These are phyloP conservation scores for Backusella australiensis DNA, from an alignment of 192 early-diverging fungal species.

Conservation along the genomic window DNA sequence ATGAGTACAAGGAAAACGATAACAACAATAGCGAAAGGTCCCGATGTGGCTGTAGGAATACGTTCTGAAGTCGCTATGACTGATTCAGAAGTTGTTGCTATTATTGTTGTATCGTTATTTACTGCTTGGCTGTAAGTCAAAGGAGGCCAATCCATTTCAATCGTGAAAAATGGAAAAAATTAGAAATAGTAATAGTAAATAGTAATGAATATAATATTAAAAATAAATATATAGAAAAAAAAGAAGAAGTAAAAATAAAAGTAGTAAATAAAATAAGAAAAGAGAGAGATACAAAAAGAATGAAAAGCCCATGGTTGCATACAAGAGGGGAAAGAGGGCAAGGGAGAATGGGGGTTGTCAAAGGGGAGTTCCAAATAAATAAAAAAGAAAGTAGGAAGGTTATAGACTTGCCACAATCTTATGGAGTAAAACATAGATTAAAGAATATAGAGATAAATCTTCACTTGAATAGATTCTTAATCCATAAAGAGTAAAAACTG, in stretches of 20 bases:
- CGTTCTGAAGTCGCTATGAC: not conserved
- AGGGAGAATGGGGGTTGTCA: not conserved
- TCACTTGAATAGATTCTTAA: not conserved
- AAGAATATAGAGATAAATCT: not conserved
- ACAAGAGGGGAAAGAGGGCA: not conserved
- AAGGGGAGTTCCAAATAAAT: not conserved
- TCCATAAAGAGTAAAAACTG: not conserved
- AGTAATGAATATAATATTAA: not conserved
- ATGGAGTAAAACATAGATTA: not conserved
- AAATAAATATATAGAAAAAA: too few relatives aligned
- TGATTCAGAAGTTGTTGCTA: not conserved
- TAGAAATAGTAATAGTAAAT: not conserved
- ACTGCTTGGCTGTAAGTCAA: slow-evolving; percentile 1
- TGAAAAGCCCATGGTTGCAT: slow-evolving; percentile 6
- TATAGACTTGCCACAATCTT: not conserved
- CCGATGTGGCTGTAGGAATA: slow-evolving; percentile 1
- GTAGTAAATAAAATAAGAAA: not conserved
- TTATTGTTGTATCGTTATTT: not conserved
- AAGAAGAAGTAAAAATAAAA: not conserved
- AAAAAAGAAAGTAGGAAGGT: not conserved
- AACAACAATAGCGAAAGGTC: not conserved
- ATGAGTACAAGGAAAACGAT: not conserved
- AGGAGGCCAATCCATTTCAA: not conserved
- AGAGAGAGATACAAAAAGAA: not conserved
- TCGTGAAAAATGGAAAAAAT: not conserved